Evolutionary conservation across 1,139 yeast genomes (phyloP).

Genomic region (Suhomyces coccinellae): DNA sequence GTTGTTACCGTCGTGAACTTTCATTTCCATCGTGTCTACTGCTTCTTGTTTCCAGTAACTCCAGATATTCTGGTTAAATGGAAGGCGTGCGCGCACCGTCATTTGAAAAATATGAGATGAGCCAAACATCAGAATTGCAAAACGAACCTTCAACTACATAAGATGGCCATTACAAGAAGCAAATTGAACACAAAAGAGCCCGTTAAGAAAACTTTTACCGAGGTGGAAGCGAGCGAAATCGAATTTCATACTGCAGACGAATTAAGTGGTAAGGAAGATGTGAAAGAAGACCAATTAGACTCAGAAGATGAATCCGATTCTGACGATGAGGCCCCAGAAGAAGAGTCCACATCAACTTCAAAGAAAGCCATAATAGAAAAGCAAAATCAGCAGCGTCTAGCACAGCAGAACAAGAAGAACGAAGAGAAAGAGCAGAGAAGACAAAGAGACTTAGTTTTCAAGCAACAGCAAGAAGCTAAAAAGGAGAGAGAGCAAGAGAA

Average conservation of each 20-base stretch:
- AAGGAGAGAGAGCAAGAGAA: slow-evolving; percentile 27
- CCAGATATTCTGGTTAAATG: neutral
- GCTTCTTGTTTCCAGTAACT: neutral
- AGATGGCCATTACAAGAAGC: slow-evolving; percentile 24
- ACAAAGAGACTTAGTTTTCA: slow-evolving; percentile 46
- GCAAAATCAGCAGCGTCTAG: slow-evolving; percentile 34
- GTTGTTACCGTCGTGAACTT: too few relatives aligned
- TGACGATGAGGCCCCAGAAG: slow-evolving; percentile 51
- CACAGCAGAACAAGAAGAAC: slow-evolving; percentile 35
- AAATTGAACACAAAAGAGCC: slow-evolving; percentile 12
- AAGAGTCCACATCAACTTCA: slow-evolving; percentile 37
- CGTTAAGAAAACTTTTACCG: slow-evolving; percentile 22
- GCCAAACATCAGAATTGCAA: neutral
- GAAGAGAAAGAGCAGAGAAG: slow-evolving; percentile 51
- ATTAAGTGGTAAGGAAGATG: slow-evolving; percentile 15
- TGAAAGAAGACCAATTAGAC: slow-evolving; percentile 14
- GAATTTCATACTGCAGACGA: slow-evolving; percentile 24
- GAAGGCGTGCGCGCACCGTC: slow-evolving; percentile 2
- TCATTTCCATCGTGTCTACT: neutral
- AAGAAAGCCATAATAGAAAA: slow-evolving; percentile 34
- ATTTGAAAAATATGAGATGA: slow-evolving; percentile 7
- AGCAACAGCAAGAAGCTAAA: slow-evolving; percentile 48
- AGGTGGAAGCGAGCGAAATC: slow-evolving; percentile 14
- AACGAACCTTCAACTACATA: neutral
- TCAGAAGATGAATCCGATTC: slow-evolving; percentile 20